phyloP scores from a whole-genome alignment of 2,329 filamentous ascomycete genomes.

The Diaporthe amygdali region DNA sequence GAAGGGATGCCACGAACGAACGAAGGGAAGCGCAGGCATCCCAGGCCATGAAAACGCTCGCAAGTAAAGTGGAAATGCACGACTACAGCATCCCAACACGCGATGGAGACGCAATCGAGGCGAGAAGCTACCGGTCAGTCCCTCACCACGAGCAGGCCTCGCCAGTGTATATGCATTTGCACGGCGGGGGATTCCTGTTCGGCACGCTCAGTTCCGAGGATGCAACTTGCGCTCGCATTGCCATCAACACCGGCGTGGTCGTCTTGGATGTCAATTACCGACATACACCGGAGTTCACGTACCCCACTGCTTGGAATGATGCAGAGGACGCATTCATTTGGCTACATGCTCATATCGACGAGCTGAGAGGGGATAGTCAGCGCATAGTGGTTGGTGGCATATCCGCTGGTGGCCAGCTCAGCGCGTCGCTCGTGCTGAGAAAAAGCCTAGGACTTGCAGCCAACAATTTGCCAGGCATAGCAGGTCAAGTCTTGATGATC shows the following conservation, averaged over 20 bases:
- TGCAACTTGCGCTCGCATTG: constrained; percentile 52
- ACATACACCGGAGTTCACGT: constrained; percentile 59
- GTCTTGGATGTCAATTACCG: constrained; percentile 64
- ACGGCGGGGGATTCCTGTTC: constrained; percentile 62
- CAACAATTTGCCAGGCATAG: constrained; percentile 38
- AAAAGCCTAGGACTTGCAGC: constrained; percentile 41
- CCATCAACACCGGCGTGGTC: constrained; percentile 43
- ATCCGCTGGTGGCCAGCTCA: constrained; percentile 46
- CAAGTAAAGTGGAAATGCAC: constrained; percentile 36
- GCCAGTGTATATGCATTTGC: constrained; percentile 58
- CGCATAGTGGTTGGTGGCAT: constrained; percentile 48
- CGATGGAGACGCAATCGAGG: constrained; percentile 49
- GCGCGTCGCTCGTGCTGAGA: constrained; percentile 37
- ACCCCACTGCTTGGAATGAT: constrained; percentile 59
- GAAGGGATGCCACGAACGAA: not conserved
- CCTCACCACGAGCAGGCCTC: constrained; percentile 43
- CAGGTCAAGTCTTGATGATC: constrained; percentile 58
- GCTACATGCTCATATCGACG: constrained; percentile 49
- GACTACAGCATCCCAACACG: constrained; percentile 47
- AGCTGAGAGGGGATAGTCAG: constrained; percentile 41
- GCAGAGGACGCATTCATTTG: constrained; percentile 60
- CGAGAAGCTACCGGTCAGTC: constrained; percentile 51
- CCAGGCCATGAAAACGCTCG: constrained; percentile 22
- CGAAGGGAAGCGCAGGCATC: not conserved
- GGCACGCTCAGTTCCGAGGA: constrained; percentile 60